Base-by-base conservation (phyloP, 1,284 basidiomycete genomes). In the Puccinia brachypodii region DNA sequence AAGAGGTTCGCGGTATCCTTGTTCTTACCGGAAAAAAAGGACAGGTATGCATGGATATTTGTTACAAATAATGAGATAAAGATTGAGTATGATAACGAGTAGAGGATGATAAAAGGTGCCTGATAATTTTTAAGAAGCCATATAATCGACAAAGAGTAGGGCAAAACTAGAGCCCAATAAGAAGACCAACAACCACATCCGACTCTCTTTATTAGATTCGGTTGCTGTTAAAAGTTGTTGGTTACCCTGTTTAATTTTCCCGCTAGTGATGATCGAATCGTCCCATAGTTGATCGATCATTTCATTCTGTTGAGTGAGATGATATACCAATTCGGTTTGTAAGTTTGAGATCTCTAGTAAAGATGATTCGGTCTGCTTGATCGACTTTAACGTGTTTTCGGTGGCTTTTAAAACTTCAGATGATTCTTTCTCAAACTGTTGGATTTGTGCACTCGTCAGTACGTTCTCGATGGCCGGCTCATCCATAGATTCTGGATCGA, bases 391-490 rank as follows among this genome's bases (percentile, higher is more conserved):
- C 19, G 92, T 93, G 84, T 93, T 91, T 86, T 95, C 92, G 38
- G 94, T 92, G 64, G 90, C 90, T 84, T 91, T 91, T 78, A 96
- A 87, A 78, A 96, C 92, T 83, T 91, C 91, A 42, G 93, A 93
- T 84, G 96, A 95, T 87, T 96, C 94, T 28, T 90, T 89, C 87
- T 96, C 95, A 84, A 96, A 96, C 86, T 94, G 93, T 84, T 93
- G 90, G 77, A 96, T 94, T 86, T 96, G 94, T 14, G 92, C 93
- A 64, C 91, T 89, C 0, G 92, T 90, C 14, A 95, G 88, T 85
- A 93, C 92, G 14, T 79, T 66, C 76, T 92, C 91, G 80, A 92
- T 91, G 83, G 87, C 84, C 1, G 87, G 84, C 56, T 88, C 87
- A 68, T 87, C 85, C 53, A 91, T 90, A 31, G 88, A 88, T 42